phyloP scores from a whole-genome alignment of 768 basidiomycete genomes.

The Tylopilus sp. region DNA sequence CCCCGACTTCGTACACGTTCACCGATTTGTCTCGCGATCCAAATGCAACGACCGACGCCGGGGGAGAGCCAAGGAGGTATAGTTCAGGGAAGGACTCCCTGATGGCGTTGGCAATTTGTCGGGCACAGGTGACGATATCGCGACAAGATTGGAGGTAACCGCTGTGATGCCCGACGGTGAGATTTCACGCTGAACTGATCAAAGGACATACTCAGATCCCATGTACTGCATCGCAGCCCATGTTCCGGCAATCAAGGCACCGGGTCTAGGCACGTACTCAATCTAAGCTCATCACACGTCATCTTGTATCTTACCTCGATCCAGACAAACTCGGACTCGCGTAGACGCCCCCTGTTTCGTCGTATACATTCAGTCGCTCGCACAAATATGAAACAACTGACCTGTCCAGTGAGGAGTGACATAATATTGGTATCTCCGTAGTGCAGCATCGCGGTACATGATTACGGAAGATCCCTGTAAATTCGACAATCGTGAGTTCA shows the following conservation, averaged over 20 bases:
- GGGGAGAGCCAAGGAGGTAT: slow-evolving; percentile 85
- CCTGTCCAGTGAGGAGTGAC: slow-evolving; percentile 79
- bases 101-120: slow-evolving; percentile 67
- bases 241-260: slow-evolving; percentile 88
- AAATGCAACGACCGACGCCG: slow-evolving; percentile 90
- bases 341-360: slow-evolving; percentile 71
- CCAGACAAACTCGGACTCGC: slow-evolving; percentile 88
- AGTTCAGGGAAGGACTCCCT: slow-evolving; percentile 72
- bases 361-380: neutral
- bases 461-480: slow-evolving; percentile 84
- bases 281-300: neutral
- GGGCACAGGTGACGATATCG: slow-evolving; percentile 72
- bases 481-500: neutral
- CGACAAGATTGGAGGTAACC: slow-evolving; percentile 88
- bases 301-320: slow-evolving; percentile 57
- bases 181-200: too few species aligned
- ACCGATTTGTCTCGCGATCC: slow-evolving; percentile 50
- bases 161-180: slow-evolving; percentile 32
- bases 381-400: slow-evolving; percentile 22
- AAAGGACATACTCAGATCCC: slow-evolving; percentile 66
- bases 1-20: slow-evolving; percentile 87
- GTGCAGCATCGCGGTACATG: slow-evolving; percentile 82
- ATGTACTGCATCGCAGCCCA: slow-evolving; percentile 55
- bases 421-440: slow-evolving; percentile 85
- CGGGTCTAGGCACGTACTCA: slow-evolving; percentile 55